A percentile compares a stretch with the other conserved stretches of the same genome.
These are phyloP conservation scores for Bullera alba DNA, from an alignment of 768 basidiomycete species.

Conservation along the genomic window DNA sequence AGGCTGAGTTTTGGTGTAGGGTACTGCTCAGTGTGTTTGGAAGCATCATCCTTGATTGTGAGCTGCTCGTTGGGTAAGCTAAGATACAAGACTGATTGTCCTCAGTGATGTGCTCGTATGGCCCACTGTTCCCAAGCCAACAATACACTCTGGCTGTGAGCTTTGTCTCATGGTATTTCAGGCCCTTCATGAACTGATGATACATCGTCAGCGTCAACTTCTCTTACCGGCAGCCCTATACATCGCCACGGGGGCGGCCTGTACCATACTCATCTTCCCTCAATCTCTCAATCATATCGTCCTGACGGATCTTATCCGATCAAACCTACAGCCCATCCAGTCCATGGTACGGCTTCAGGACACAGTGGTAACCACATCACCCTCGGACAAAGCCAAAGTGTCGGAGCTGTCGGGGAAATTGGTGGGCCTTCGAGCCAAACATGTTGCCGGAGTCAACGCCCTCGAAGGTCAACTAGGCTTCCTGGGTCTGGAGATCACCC, in stretches of 20 bases:
- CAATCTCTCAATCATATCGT: slow-evolving; percentile 51
- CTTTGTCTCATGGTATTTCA: slow-evolving; percentile 1
- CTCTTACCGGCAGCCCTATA: slow-evolving; percentile 52
- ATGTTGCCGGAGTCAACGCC: slow-evolving; percentile 24
- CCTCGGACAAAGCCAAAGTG: slow-evolving; percentile 27
- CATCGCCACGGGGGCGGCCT: slow-evolving; percentile 52
- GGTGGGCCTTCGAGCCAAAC: slow-evolving; percentile 16
- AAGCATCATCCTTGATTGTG: slow-evolving; percentile 49
- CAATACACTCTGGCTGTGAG: slow-evolving; percentile 49
- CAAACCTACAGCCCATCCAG: slow-evolving; percentile 33
- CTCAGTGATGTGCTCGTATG: slow-evolving; percentile 46
- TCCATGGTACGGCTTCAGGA: slow-evolving; percentile 32
- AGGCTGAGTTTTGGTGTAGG: slow-evolving; percentile 6
- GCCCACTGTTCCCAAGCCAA: slow-evolving; percentile 52
- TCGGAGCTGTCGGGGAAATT: slow-evolving; percentile 20
- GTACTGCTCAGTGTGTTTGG: slow-evolving; percentile 51
- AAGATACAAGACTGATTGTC: not conserved
- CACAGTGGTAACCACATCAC: slow-evolving; percentile 23
- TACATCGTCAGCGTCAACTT: slow-evolving; percentile 28
- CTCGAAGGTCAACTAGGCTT: slow-evolving; percentile 29
- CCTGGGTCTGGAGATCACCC: slow-evolving; percentile 42
- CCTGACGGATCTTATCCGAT: slow-evolving; percentile 29
- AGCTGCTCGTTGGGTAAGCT: slow-evolving; percentile 1
- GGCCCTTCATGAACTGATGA: slow-evolving; percentile 8
- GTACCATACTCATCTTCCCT: slow-evolving; percentile 54